Evolutionary conservation across 2,329 filamentous ascomycete species (phyloP).

Genomic region (Calonectria pseudoreteaudii): DNA sequence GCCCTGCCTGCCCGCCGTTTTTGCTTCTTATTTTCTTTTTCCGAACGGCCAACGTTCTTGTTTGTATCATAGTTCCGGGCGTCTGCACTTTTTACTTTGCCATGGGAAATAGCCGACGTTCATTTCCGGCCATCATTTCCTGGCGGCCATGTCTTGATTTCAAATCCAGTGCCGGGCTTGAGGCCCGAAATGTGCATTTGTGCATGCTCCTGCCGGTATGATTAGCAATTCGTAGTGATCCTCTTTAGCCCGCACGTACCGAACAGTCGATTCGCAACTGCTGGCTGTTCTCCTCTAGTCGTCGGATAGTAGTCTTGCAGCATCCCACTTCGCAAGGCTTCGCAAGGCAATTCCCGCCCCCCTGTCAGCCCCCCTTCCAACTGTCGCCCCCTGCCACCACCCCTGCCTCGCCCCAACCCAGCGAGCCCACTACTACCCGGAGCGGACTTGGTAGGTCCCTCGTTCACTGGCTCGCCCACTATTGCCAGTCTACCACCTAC

Average conservation of each 20-base stretch:
- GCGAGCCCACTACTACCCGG: constrained; percentile 23
- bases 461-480: constrained; percentile 12
- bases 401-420: constrained; percentile 20
- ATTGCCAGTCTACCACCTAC: constrained; percentile 13
- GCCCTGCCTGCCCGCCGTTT: background rate
- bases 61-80: background rate
- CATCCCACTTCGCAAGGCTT: constrained; percentile 9
- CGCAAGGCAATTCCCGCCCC: constrained; percentile 21
- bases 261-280: background rate
- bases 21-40: constrained; percentile 17
- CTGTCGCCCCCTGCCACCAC: constrained; percentile 9
- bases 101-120: constrained; percentile 1
- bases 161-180: background rate
- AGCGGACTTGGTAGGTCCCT: constrained; percentile 22
- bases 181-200: background rate
- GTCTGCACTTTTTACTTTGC: constrained; percentile 2
- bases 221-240: constrained; percentile 1
- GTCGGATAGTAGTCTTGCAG: background rate
- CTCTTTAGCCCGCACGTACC: background rate
- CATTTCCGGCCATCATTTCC: constrained; percentile 8
- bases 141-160: constrained; percentile 1
- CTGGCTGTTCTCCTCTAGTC: background rate
- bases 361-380: constrained; percentile 6
- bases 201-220: background rate
- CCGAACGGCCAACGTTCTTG: constrained; percentile 11